These are phyloP conservation scores for Scorias spongiosa DNA, from an alignment of 2,329 filamentous ascomycete genomes.

Conservation along the genomic window DNA sequence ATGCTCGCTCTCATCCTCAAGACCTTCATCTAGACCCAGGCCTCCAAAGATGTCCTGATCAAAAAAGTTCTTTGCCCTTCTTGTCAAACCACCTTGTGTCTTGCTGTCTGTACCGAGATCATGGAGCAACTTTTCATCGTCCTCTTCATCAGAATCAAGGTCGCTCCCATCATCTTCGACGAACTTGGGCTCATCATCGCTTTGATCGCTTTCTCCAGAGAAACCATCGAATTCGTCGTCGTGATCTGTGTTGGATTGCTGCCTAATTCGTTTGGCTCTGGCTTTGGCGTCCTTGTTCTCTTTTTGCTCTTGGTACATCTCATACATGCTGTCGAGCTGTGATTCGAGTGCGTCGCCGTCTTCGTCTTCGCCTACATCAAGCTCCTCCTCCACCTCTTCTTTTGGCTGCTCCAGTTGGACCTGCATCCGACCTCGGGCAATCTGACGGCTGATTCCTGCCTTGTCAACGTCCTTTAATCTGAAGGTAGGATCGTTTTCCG, in stretches of 20 bases:
- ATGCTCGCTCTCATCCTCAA: constrained; percentile 27
- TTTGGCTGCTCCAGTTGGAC: constrained; percentile 41
- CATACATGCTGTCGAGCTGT: constrained; percentile 78
- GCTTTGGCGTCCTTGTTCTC: constrained; percentile 73
- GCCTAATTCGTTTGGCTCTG: constrained; percentile 74
- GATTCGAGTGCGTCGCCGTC: constrained; percentile 71
- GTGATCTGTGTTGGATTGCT: constrained; percentile 38
- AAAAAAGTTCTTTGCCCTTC: constrained; percentile 77
- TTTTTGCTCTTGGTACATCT: constrained; percentile 66
- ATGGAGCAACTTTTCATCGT: constrained; percentile 36
- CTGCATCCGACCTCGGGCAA: constrained; percentile 62
- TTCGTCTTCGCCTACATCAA: constrained; percentile 54
- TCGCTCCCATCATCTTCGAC: constrained; percentile 44
- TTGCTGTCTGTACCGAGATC: constrained; percentile 39
- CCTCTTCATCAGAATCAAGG: constrained; percentile 45
- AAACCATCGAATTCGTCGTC: constrained; percentile 86
- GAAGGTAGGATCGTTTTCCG: constrained; percentile 73
- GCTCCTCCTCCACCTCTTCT: constrained; percentile 33
- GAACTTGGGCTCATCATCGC: constrained; percentile 37
- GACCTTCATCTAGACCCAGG: constrained; percentile 50
- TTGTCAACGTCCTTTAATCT: constrained; percentile 69
- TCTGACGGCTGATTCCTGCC: constrained; percentile 50
- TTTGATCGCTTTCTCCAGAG: constrained; percentile 42
- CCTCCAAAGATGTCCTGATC: constrained; percentile 88
- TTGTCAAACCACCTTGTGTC: constrained; percentile 49